phyloP scores from a whole-genome alignment of 139 green algal genomes.

The Axilococcus clingmanii region DNA sequence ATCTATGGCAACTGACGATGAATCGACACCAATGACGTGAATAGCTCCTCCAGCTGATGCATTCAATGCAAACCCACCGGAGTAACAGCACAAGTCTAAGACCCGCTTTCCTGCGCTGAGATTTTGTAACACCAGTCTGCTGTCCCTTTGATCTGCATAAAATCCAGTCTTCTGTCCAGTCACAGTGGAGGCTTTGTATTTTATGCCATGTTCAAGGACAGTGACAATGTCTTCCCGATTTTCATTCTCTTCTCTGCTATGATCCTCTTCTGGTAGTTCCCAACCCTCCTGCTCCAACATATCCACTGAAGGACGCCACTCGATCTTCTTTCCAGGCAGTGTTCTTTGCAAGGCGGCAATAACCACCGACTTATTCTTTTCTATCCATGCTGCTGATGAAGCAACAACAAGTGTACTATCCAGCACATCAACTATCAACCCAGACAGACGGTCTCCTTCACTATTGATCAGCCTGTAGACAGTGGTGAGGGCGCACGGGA shows the following conservation, averaged over 20 bases:
- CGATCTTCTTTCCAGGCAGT: slow-evolving; percentile 10
- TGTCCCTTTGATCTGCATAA: slow-evolving; percentile 81
- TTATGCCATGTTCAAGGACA: slow-evolving; percentile 42
- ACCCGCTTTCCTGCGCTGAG: slow-evolving; percentile 42
- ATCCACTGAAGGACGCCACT: slow-evolving; percentile 43
- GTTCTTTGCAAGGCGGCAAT: slow-evolving; percentile 2
- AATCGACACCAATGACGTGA: slow-evolving; percentile 47
- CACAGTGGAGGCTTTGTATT: slow-evolving; percentile 15
- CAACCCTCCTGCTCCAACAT: slow-evolving; percentile 62
- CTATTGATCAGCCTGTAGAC: slow-evolving; percentile 69
- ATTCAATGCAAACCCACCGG: slow-evolving; percentile 46
- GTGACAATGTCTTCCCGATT: slow-evolving; percentile 17
- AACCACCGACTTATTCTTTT: slow-evolving; percentile 21
- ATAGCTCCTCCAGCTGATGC: slow-evolving; percentile 45
- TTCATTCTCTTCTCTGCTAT: not conserved
- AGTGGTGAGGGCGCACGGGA: slow-evolving; percentile 37
- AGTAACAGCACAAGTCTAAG: slow-evolving; percentile 92
- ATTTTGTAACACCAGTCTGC: slow-evolving; percentile 46
- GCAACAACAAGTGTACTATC: slow-evolving; percentile 21
- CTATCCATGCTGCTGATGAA: slow-evolving; percentile 37
- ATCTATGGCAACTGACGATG: slow-evolving; percentile 45
- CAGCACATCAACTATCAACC: slow-evolving; percentile 46
- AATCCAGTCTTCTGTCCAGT: slow-evolving; percentile 68
- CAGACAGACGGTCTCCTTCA: slow-evolving; percentile 74
- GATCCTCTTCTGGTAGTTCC: not conserved